Evolutionary conservation across 2,329 filamentous ascomycete genomes (phyloP).

Genomic region (Fusarium sp.): DNA sequence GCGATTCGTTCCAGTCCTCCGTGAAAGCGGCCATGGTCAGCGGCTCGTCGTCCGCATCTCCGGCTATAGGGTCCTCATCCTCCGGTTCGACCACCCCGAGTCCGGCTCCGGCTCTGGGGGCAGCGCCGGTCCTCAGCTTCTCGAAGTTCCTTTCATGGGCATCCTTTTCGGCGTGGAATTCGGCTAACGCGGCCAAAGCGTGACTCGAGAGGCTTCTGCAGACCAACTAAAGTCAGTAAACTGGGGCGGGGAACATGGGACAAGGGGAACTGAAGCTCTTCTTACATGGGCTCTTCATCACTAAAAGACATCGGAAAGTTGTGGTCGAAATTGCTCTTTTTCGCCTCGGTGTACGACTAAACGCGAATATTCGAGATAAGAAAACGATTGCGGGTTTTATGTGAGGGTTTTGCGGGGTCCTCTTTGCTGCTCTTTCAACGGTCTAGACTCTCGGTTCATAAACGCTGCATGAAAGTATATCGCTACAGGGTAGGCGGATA

Average conservation of each 20-base stretch:
- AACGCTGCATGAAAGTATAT: not conserved
- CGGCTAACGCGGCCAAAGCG: slow-evolving; percentile 74
- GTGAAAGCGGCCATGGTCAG: slow-evolving; percentile 76
- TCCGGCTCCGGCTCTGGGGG: slow-evolving; percentile 32
- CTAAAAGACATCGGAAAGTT: slow-evolving; percentile 46
- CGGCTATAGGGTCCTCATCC: slow-evolving; percentile 45
- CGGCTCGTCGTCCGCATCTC: slow-evolving; percentile 57
- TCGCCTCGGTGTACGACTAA: not conserved
- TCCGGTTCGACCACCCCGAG: slow-evolving; percentile 54
- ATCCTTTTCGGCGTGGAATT: slow-evolving; percentile 80
- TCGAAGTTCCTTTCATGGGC: slow-evolving; percentile 73
- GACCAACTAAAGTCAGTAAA: slow-evolving; percentile 19
- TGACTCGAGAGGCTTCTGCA: slow-evolving; percentile 68
- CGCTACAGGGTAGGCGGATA: slow-evolving; percentile 33
- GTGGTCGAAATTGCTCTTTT: slow-evolving; percentile 10
- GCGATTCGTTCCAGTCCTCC: slow-evolving; percentile 85
- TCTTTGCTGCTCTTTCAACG: slow-evolving; percentile 4
- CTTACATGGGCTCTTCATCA: slow-evolving; percentile 63
- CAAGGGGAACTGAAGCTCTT: not conserved
- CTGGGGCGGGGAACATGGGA: not conserved
- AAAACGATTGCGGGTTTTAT: slow-evolving; percentile 22
- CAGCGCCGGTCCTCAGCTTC: slow-evolving; percentile 57
- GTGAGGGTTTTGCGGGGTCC: slow-evolving; percentile 32
- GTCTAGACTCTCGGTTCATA: slow-evolving; percentile 12
- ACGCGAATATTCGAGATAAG: not conserved